phyloP scores from a whole-genome alignment of 2,329 filamentous ascomycete genomes.

The Arthrobotrys iridis region DNA sequence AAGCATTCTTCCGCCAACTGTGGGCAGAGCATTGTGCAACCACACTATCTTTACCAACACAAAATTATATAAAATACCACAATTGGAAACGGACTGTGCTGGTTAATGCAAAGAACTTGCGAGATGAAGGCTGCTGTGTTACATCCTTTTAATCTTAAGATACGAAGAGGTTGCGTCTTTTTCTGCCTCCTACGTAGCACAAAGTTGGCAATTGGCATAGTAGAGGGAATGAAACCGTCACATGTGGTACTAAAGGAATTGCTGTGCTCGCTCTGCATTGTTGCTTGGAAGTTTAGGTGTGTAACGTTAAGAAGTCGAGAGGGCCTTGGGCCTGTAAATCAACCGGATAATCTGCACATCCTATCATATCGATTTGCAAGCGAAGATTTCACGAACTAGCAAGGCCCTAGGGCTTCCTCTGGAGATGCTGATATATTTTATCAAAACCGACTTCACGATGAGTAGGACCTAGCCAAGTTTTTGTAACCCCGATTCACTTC shows the following conservation, averaged over 20 bases:
- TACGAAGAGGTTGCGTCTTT: slow-evolving; percentile 1
- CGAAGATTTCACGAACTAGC: slow-evolving; percentile 11
- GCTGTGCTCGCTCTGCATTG: background rate
- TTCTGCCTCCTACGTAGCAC: slow-evolving; percentile 1
- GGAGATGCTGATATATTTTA: background rate
- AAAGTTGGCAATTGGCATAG: background rate
- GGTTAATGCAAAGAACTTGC: background rate
- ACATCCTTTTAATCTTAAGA: slow-evolving; percentile 4
- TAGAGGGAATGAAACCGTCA: slow-evolving; percentile 19
- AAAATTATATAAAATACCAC: slow-evolving; percentile 54
- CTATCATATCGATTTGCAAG: slow-evolving; percentile 26
- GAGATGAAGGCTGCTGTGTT: slow-evolving; percentile 12
- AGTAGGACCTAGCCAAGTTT: background rate
- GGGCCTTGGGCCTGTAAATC: slow-evolving; percentile 1
- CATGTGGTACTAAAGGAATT: slow-evolving; percentile 19
- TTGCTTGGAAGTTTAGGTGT: slow-evolving; percentile 32
- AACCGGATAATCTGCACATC: background rate
- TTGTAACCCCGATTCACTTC: too few relatives aligned
- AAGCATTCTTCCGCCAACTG: background rate
- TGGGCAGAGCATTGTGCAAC: slow-evolving; percentile 1
- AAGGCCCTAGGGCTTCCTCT: background rate
- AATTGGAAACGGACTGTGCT: background rate
- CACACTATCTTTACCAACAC: slow-evolving; percentile 30
- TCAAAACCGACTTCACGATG: background rate
- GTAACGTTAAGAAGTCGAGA: slow-evolving; percentile 1